These are phyloP conservation scores for Lactarius sp. DNA, from an alignment of 768 basidiomycete species.

Conservation along the genomic window DNA sequence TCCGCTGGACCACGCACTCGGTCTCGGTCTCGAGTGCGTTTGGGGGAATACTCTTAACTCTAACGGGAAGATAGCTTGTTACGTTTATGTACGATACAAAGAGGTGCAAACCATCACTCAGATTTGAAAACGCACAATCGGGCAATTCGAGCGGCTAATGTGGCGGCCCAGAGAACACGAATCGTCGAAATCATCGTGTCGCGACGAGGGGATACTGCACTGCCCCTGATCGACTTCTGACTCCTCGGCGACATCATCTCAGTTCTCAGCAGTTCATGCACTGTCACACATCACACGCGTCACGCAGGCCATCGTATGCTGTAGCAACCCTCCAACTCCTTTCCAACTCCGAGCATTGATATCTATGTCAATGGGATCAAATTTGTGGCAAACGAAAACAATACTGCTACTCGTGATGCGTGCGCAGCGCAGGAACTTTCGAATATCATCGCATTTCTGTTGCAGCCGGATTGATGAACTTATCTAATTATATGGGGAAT, in stretches of 20 bases:
- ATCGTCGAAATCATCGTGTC: conserved; percentile 11
- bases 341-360: not conserved
- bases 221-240: conserved; percentile 18
- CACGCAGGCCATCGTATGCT: not conserved
- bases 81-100: not conserved
- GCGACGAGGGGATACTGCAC: conserved; percentile 6
- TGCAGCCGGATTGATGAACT: not conserved
- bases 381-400: not conserved
- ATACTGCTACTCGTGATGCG: not conserved
- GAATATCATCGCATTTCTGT: not conserved
- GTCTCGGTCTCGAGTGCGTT: no score
- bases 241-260: conserved; percentile 9
- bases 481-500: no score
- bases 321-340: not conserved
- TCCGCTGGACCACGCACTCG: not conserved
- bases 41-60: not conserved
- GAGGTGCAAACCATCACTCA: not conserved
- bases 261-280: not conserved
- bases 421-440: not conserved
- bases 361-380: not conserved
- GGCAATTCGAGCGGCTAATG: not conserved
- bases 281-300: not conserved
- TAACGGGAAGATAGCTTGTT: not conserved
- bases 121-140: not conserved
- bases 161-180: not conserved